Evolutionary conservation across 768 basidiomycete species (phyloP), one percentile per base, ranked within the genome.

Genomic region (Pisolithus orientalis): DNA sequence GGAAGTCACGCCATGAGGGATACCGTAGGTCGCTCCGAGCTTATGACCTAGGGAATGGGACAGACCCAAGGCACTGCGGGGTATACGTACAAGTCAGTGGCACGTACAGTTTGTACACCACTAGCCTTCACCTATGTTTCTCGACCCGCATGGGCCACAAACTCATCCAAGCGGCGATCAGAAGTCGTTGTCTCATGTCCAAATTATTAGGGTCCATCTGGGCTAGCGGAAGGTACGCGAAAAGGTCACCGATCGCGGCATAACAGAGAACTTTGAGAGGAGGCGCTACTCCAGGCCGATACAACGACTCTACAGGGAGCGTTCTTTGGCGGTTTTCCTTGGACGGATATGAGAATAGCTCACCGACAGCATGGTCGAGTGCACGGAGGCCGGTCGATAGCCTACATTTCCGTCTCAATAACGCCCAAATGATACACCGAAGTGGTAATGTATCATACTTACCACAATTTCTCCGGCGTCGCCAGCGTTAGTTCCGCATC

Each of bases 1-100:
- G n/a, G 87, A 89, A 4, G 89, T 90, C 55, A 89, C 85, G 8
- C 89, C 89, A 63, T 92, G 88, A 21, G 87, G 85, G 51, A 92
- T 89, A 48, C 74, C 69, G 60, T 90, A 91, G 40, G 73, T 71
- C 16, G 86, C 86, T 3, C 87, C 88, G 10, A 88, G 75, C 59
- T 76, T 81, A 64, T 89, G 85, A 5, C 87, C 87, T 5, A 91
- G 74, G 3, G 82, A 70, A 66, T 91, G 89, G 27, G 87, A 90
- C 17, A 90, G 71, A 27, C 88, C 88, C n/a, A 87, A 61, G 5
- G 85, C 67, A 59, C 82, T 88, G 9, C 11, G 21, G 44, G 46
- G 42, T 31, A 17, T 32, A 25, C 53, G 29, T 53, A 14, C 45
- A 34, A 21, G 31, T 14, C 37, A 25, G 17, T 27, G 44, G 29